Evolutionary conservation across 1,284 basidiomycete genomes (phyloP), one percentile per base, ranked within the genome.

Genomic region (Pholiota adiposa): DNA sequence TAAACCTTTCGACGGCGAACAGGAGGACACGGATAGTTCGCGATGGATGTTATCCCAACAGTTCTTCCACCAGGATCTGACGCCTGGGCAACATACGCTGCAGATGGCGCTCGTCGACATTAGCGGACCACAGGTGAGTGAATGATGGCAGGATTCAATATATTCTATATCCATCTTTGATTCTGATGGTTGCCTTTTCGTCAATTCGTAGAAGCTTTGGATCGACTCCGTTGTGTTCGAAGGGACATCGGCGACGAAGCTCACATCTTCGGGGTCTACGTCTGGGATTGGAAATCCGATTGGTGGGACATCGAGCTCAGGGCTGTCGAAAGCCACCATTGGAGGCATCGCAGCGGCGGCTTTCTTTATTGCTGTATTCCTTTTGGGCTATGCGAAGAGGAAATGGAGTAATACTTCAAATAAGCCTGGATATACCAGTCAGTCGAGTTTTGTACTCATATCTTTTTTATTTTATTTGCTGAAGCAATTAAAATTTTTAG

Each of bases 51-150:
- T 64, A 14, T 64, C 63, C 2, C 54, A 56, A 27, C 54, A 56
- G 19, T 56, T 56, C 36, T 56, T 56, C 36, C 54, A 50, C 34
- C 34, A 50, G 14, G 54, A 56, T 6, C 36, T 56, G 5, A 14
- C 54, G 7, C 54, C 54, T 11, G 69, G 69, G 1, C 65, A 64
- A 7, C 69, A 70, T 51, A 63, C 61, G 11, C 53, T 70, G 36
- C 60, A 50, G 5, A 56, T 69, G 14, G 65, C 61, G 3, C 44
- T 69, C 16, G 38, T 51, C 2, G 66, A 70, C 25, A 59, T 62
- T 14, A 67, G 64, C 19, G 66, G 60, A n/a, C 56, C 58, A 11
- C 69, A 70, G 60, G 69, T 69, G 49, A 19, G 36, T 44, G 27
- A 19, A 46, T 11, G n/a, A n/a, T n/a, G n/a, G n/a, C n/a, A n/a